Conservation (phyloP, 495 filamentous ascomycete species). For the Pyrenula aspistea region DNA sequence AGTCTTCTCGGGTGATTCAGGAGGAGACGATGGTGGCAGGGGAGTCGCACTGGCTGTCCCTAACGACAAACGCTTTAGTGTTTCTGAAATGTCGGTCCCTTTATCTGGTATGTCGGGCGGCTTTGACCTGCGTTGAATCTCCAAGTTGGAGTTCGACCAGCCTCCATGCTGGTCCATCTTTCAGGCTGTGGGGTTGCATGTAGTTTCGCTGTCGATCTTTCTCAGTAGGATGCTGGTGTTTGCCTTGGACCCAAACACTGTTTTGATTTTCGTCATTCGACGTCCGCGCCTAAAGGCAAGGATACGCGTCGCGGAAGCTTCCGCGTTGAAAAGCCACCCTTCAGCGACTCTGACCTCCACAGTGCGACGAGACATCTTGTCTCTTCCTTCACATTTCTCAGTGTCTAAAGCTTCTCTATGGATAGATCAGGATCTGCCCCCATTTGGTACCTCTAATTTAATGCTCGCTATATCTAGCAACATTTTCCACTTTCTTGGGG, state of each 20-base stretch:
- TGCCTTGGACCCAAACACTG: not conserved
- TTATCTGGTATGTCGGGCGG: not conserved
- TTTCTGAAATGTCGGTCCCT: not conserved
- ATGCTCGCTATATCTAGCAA: too few species aligned
- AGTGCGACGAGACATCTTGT: too few species aligned
- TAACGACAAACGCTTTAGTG: not conserved
- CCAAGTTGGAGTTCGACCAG: not conserved
- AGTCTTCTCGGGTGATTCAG: not conserved
- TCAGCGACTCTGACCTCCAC: too few species aligned
- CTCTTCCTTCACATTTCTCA: too few species aligned
- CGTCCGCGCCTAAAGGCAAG: too few species aligned
- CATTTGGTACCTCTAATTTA: too few species aligned
- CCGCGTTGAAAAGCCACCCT: too few species aligned
- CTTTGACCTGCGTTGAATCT: not conserved
- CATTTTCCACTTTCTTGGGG: too few species aligned
- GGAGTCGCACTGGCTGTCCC: not conserved
- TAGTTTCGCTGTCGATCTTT: not conserved
- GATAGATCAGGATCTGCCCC: too few species aligned
- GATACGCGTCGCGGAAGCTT: not conserved
- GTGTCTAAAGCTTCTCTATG: too few species aligned
- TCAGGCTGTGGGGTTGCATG: not conserved
- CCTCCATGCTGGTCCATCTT: not conserved
- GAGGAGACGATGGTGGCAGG: not conserved
- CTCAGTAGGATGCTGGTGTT: not conserved
- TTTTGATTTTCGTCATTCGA: not conserved